Base-by-base conservation (phyloP, 768 basidiomycete genomes). In the Hysterangium stoloniferum region DNA sequence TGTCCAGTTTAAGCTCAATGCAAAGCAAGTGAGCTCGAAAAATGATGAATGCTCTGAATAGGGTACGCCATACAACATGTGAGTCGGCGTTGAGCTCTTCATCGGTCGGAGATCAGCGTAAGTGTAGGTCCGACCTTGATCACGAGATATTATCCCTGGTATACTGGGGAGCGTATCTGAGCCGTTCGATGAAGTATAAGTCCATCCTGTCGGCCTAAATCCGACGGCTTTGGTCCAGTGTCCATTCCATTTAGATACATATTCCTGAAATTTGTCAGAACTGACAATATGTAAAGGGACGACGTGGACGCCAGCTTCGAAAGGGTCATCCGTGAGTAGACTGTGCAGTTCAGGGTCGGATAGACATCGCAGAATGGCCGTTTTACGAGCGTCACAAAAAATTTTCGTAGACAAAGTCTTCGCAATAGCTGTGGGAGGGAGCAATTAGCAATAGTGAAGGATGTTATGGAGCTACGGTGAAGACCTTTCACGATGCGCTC, bases 31-130 rank as follows among this genome's bases (percentile, higher is more conserved):
- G 56, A 95, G 72, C 66, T 98, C 95, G 59, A 88, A 89, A 66
- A 97, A 97, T 29, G 88, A 92, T 28, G 88, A 91, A 64, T 98
- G 95, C 62, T 98, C 96, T 4, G 93, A 97, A 62, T 98, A 98
- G 8, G 83, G 86, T 48, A 89, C 82, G 46, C 88, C 86, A 60
- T 83, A 90, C 36, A 96, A 69, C 67, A 84, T 84, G 38, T 86
- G 64, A 28, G 70, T 66, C 13, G 78, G 57, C 13, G 83, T 84
- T 9, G 90, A 88, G 53, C 86, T 87, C 37, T 79, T 76, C 59
- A 76, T 78, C 19, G 80, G 76, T 36, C 74, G 77, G 13, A 95
- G 72, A 62, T 86, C 76, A 19, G 79, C 67, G 48, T 79, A 74
- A 3, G 82, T 82, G 68, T 89, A 98, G 15, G 74, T 70, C 54